phyloP scores from a whole-genome alignment of 306 rosid species.

The Fagus sylvatica region DNA sequence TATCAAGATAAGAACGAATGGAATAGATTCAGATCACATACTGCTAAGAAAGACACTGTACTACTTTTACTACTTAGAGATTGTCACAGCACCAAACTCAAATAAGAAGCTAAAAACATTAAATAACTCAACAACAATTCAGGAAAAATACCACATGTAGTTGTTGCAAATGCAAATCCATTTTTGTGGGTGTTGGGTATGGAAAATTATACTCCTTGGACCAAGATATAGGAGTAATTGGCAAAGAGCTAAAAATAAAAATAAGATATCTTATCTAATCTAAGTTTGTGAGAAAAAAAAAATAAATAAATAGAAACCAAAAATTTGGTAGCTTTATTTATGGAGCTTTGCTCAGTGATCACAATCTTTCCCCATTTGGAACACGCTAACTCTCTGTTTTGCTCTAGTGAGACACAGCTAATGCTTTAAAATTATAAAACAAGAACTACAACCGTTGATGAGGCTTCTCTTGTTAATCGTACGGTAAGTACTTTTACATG shows the following conservation, averaged over 20 bases:
- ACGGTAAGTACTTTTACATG: neutral
- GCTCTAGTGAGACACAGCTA: too few relatives aligned
- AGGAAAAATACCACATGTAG: slow-evolving; percentile 42
- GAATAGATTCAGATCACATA: slow-evolving; percentile 59
- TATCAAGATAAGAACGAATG: slow-evolving; percentile 33
- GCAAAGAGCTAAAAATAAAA: neutral
- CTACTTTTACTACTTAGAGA: slow-evolving; percentile 32
- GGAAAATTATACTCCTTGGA: slow-evolving; percentile 13
- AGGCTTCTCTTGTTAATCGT: neutral
- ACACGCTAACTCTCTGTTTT: neutral
- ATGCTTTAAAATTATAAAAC: too few relatives aligned
- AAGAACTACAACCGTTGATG: too few relatives aligned
- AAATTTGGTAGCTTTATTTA: slow-evolving; percentile 33
- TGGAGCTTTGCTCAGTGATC: slow-evolving; percentile 41
- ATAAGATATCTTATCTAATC: slow-evolving; percentile 1
- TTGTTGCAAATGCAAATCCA: slow-evolving; percentile 29
- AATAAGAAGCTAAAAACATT: neutral
- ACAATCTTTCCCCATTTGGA: neutral
- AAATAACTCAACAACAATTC: slow-evolving; percentile 20
- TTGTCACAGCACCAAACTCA: neutral
- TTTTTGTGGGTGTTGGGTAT: slow-evolving; percentile 20
- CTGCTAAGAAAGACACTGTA: slow-evolving; percentile 29
- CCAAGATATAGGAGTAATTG: neutral
- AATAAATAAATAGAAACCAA: neutral
- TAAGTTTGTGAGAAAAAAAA: neutral